Base-by-base conservation (phyloP, 371 early-diverging fungal species). In the Mucor piriformis region DNA sequence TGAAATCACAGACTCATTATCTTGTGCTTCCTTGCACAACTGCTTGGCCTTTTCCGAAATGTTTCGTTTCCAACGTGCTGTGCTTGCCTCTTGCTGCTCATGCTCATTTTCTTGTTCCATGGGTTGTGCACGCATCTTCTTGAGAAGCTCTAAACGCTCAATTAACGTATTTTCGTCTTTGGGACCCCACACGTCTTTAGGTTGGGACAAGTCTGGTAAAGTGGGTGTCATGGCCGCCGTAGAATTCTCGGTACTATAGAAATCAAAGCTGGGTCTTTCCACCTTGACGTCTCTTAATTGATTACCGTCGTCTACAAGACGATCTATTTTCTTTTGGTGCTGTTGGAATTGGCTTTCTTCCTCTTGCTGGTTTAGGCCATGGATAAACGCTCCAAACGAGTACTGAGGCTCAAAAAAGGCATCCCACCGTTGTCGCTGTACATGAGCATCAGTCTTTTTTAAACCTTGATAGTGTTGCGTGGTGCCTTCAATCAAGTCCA, bases 321-420 rank as follows among this genome's bases (percentile, higher is more conserved):
- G 58, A 50, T 67, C 67, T 2, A 67, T 24, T 5, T 67, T 50
- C 25, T 57, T 57, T 8, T 38, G 44, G 25, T 65, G 65, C 5
- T 44, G 44, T 20, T 59, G 55, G 2, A 35, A 49, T 34, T 49
- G n/a, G 3, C 54, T 16, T 16, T 57, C 35, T 34, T 49, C 50
- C 6, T 48, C 35, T 34, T 42, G 44, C n/a, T 54, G 37, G 23
- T 18, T 57, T 6, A 42, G 18, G 3, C 50, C 54, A 32, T 67
- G 62, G 11, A 62, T 38, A 24, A 62, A 67, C 3, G 67, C 43
- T 0, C 48, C 54, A 62, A 67, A 67, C 6, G 67, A 58, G 18
- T 67, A 67, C n/a, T 67, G 62, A 21, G 67, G 62, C 12, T 62
- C 62, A 43, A 62, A 67, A 50, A 62, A 67, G 3, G 63, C 62